A percentile compares a stretch with the other conserved stretches of the same genome.
These are phyloP conservation scores for Aspergillus pseudoterreus DNA, from an alignment of 2,329 filamentous ascomycete genomes.

Conservation along the genomic window DNA sequence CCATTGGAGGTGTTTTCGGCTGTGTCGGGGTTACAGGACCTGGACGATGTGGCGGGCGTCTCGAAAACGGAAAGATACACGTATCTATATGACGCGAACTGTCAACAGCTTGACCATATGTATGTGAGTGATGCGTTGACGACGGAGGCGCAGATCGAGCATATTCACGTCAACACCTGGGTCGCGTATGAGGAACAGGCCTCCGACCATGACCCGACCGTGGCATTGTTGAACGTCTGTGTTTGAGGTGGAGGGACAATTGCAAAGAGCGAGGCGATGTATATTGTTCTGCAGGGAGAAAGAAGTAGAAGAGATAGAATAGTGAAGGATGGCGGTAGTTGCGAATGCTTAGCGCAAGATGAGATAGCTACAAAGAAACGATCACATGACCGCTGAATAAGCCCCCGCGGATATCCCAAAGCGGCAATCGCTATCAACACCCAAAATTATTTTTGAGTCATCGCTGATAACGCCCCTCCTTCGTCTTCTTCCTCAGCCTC, in stretches of 20 bases:
- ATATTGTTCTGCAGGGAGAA: too few relatives aligned
- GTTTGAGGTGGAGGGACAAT: background rate
- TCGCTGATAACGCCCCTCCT: too few relatives aligned
- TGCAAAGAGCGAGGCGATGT: too few relatives aligned
- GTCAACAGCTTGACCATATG: slow-evolving; percentile 68
- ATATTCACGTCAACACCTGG: slow-evolving; percentile 71
- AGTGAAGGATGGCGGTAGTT: too few relatives aligned
- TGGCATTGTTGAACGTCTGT: slow-evolving; percentile 62
- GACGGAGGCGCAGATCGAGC: slow-evolving; percentile 47
- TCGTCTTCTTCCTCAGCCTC: too few relatives aligned
- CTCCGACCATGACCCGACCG: slow-evolving; percentile 67
- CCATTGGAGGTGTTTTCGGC: slow-evolving; percentile 55
- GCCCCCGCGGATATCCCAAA: too few relatives aligned
- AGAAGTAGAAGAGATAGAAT: too few relatives aligned
- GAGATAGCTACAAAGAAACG: too few relatives aligned
- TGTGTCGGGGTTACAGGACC: slow-evolving; percentile 56
- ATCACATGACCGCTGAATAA: background rate
- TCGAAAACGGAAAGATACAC: slow-evolving; percentile 61
- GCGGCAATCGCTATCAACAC: too few relatives aligned
- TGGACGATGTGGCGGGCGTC: slow-evolving; percentile 58
- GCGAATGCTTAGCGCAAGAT: too few relatives aligned
- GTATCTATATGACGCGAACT: slow-evolving; percentile 67
- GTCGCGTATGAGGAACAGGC: slow-evolving; percentile 53
- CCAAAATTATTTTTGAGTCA: too few relatives aligned
- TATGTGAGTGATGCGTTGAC: slow-evolving; percentile 57